Conservation (phyloP, 2,329 filamentous ascomycete genomes). For the Microcyclosporella mali region DNA sequence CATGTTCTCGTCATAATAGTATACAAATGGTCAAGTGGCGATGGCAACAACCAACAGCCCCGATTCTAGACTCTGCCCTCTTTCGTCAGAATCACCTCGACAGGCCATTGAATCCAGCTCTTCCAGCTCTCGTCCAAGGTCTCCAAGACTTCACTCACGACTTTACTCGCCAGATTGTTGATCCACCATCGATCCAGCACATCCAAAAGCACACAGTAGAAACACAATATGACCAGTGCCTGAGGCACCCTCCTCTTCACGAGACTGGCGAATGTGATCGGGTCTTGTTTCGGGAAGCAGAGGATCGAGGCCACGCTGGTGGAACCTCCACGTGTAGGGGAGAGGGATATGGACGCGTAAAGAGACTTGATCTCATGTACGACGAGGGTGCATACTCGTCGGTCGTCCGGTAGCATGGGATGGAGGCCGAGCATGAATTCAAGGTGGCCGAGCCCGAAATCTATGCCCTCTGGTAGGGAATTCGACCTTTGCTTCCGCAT, state of each 20-base stretch:
- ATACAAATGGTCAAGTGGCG: no score
- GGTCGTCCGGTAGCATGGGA: conserved; percentile 25
- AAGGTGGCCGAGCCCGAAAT: conserved; percentile 27
- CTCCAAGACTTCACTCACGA: conserved; percentile 22
- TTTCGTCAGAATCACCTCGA: conserved; percentile 21
- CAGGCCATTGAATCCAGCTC: conserved; percentile 28
- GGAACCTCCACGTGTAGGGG: neutral
- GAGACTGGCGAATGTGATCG: conserved; percentile 20
- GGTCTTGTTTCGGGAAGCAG: conserved; percentile 28
- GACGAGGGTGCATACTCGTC: conserved; percentile 21
- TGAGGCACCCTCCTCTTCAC: conserved; percentile 25
- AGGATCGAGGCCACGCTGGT: conserved; percentile 25
- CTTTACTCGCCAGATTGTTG: conserved; percentile 19
- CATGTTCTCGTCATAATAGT: no score
- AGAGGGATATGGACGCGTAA: conserved; percentile 17
- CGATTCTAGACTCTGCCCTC: no score
- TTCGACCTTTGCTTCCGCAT: conserved; percentile 4
- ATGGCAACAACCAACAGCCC: no score
- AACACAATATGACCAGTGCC: conserved; percentile 26
- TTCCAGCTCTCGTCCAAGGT: conserved; percentile 25
- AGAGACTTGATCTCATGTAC: conserved; percentile 25
- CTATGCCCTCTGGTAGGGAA: conserved; percentile 24
- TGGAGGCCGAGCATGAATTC: conserved; percentile 29
- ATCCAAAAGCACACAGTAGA: conserved; percentile 28
- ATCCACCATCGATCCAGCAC: conserved; percentile 27